Base-by-base conservation (phyloP, 768 basidiomycete genomes). In the Rhizopogon salebrosus region DNA sequence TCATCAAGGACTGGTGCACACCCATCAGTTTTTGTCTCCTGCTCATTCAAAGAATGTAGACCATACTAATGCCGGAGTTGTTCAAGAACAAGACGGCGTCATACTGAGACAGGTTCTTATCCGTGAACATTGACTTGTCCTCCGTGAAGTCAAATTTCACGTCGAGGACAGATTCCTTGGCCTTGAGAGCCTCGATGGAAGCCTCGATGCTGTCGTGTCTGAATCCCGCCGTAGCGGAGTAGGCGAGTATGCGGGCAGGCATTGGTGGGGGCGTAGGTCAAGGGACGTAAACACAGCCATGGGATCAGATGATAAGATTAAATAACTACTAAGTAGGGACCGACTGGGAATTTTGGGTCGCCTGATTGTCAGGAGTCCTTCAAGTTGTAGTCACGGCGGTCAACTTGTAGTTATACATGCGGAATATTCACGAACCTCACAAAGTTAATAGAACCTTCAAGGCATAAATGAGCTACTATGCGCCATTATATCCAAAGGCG, bases 121-220 rank as follows among this genome's bases (percentile, higher is more conserved):
- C 77, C 5, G 70, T 85, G 67, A 90, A 89, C 55, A 67, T 66
- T 0, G 59, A 57, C 54, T 67, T 67, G 54, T 89, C 85, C 62
- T 90, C 89, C 2, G 86, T 84, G 51, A 81, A 74, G 45, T 82
- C 80, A 54, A 90, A 87, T 22, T 70, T 48, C 48, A 83, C 72
- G 54, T 80, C 70, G 52, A 83, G 77, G 0, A 67, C 60, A n/a
- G 70, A 53, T 2, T 74, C 75, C 22, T 70, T 73, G 1, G 70
- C 63, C 52, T 76, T 75, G 37, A 90, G 66, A 0, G 78, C 78
- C 39, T 77, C 66, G 24, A 87, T 79, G 3, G 87, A 86, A 1
- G 81, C 79, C 0, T 87, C 87, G 52, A 90, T 90, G 3, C 83
- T 85, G 54, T 88, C 87, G 60, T 91, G 89, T 53, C 86, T 72